phyloP scores from a whole-genome alignment of 371 early-diverging fungal species.

The Syncephalis fuscata region DNA sequence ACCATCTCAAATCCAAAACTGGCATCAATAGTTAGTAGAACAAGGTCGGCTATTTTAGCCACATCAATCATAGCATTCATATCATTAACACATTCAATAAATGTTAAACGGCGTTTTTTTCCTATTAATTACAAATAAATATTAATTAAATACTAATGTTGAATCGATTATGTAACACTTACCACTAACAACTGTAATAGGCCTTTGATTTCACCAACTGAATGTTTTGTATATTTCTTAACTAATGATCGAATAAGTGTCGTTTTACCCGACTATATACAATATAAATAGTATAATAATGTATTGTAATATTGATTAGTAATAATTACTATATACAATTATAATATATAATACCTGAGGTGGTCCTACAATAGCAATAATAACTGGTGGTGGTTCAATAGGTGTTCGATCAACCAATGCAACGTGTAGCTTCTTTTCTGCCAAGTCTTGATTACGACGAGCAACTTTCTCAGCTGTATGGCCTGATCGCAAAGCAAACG shows the following conservation, averaged over 20 bases:
- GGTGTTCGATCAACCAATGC: slow-evolving; percentile 92
- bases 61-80: slow-evolving; percentile 95
- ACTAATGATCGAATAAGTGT: slow-evolving; percentile 91
- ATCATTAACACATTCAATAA: slow-evolving; percentile 93
- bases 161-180: background rate
- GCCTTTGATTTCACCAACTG: slow-evolving; percentile 83
- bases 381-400: slow-evolving; percentile 75
- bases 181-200: slow-evolving; percentile 90
- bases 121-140: slow-evolving; percentile 14
- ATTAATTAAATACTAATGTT: background rate
- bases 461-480: slow-evolving; percentile 57
- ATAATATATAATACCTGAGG: slow-evolving; percentile 45
- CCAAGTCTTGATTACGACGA: slow-evolving; percentile 70
- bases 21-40: slow-evolving; percentile 91
- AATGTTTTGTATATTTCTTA: slow-evolving; percentile 87
- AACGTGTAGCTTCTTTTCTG: slow-evolving; percentile 87
- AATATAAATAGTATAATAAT: background rate
- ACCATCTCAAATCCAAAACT: slow-evolving; percentile 97
- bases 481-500: slow-evolving; percentile 70
- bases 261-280: slow-evolving; percentile 83
- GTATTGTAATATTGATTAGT: background rate
- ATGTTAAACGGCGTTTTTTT: slow-evolving; percentile 88
- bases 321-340: background rate
- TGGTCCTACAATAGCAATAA: slow-evolving; percentile 93
- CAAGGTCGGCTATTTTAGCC: slow-evolving; percentile 95